Base-by-base conservation (phyloP, 305 asterid genomes). In the Rubia balearica region DNA sequence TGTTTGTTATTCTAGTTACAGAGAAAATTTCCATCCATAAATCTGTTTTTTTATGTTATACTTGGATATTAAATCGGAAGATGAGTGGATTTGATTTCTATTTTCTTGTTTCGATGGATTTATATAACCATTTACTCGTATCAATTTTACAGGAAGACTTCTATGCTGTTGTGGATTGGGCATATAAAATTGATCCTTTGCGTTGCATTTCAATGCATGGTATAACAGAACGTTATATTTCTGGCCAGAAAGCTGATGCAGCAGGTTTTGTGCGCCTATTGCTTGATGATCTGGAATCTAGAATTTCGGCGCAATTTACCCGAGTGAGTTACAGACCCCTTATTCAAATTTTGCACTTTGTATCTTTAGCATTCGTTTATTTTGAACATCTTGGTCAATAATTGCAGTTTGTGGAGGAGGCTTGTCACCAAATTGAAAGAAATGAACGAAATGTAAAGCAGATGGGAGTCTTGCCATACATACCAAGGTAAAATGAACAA, bases 111-210 rank as follows among this genome's bases (percentile, higher is more conserved):
- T 21, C n/a, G 46, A 40, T 42, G 27, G 27, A 19, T 11, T 12
- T 30, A 24, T 21, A 21, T 24, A 36, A 43, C 56, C 65, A 70
- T 73, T 51, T 45, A 7, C 72, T 61, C 68, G 55, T 57, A 42
- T 77, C 68, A 68, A 55, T 72, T 63, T 67, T 83, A 71, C 77
- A 95, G 99, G 99, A 95, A 81, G 99, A 95, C 81, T 95, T 95
- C 83, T 95, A 92, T 86, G 98, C 96, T 66, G 96, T 92, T 77
- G 96, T 95, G 82, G 99, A 95, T 81, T 95, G 99, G 99, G 98
- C 99, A 41, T 89, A 92, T 82, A 95, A 92, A 88, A 89, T 88
- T 63, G 99, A 95, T 76, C 98, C 99, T 77, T 82, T 95, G 80
- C 92, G 96, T 69, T 92, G 99, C 84, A 95, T 95, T 81, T 95